These are phyloP conservation scores for Nothophoma quercina DNA, from an alignment of 2,329 filamentous ascomycete genomes.

Conservation along the genomic window DNA sequence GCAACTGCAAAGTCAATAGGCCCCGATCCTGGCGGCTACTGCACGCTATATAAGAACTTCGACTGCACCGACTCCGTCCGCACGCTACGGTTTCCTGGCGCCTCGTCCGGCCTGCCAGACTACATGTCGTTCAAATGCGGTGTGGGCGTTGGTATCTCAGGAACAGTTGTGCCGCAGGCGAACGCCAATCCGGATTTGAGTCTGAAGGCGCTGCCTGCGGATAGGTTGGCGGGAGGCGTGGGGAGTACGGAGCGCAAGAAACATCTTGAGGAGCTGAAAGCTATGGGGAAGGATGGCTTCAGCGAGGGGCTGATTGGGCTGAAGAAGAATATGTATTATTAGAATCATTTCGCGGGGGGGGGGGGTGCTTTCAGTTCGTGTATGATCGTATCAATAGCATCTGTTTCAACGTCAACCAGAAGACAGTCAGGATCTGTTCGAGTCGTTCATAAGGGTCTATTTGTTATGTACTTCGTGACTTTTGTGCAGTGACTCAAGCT, in stretches of 20 bases:
- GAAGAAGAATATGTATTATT: constrained; percentile 41
- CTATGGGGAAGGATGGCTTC: constrained; percentile 39
- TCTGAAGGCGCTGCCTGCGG: constrained; percentile 15
- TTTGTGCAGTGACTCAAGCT: too few species aligned
- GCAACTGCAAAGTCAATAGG: constrained; percentile 38
- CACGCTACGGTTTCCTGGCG: constrained; percentile 37
- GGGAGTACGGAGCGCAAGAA: constrained; percentile 31
- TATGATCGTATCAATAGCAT: constrained; percentile 42
- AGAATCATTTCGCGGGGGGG: not conserved
- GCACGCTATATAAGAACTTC: constrained; percentile 33
- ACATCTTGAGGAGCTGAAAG: constrained; percentile 26
- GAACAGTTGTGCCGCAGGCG: constrained; percentile 15
- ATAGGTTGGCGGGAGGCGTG: constrained; percentile 32
- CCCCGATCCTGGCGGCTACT: constrained; percentile 41
- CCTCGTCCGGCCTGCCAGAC: constrained; percentile 23
- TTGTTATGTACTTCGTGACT: not conserved
- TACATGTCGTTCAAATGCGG: constrained; percentile 39
- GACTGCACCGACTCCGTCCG: constrained; percentile 33
- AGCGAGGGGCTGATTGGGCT: constrained; percentile 42
- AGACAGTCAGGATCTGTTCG: too few species aligned
- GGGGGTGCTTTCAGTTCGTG: constrained; percentile 12
- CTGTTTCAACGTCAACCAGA: constrained; percentile 68
- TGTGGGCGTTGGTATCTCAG: constrained; percentile 10
- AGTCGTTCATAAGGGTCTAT: too few species aligned
- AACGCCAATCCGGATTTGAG: not conserved